Conservation (phyloP, 1,139 yeast genomes). For the Taphrina wiesneri region DNA sequence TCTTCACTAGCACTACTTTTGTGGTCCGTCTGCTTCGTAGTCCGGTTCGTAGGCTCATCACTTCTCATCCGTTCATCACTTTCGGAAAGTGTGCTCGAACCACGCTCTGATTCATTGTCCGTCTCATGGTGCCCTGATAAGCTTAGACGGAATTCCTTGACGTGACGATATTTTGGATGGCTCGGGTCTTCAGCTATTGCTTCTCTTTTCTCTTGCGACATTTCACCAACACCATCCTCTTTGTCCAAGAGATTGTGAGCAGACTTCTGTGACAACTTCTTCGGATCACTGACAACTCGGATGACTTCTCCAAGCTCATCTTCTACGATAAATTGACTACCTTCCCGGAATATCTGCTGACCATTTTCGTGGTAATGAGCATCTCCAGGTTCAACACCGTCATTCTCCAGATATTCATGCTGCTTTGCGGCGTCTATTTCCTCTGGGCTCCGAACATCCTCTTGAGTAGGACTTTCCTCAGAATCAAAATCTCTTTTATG, state of each 20-base stretch:
- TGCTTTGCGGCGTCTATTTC: constrained; percentile 13
- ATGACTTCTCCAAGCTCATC: constrained; percentile 89
- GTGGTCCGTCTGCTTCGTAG: not conserved
- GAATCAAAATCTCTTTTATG: not conserved
- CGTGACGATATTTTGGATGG: constrained; percentile 14
- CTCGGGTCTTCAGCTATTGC: constrained; percentile 38
- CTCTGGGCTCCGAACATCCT: constrained; percentile 7
- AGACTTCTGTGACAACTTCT: constrained; percentile 39
- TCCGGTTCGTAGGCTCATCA: not conserved
- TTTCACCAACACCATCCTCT: constrained; percentile 3
- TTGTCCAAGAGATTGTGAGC: constrained; percentile 25
- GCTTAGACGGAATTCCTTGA: constrained; percentile 1
- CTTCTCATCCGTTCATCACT: not conserved
- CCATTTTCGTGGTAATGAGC: constrained; percentile 33
- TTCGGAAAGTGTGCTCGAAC: not conserved
- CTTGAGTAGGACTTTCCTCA: not conserved
- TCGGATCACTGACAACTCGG: constrained; percentile 60
- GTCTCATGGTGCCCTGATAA: not conserved
- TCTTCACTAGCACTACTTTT: constrained; percentile 36
- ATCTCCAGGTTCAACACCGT: constrained; percentile 26
- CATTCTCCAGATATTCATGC: not conserved
- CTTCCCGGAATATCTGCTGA: constrained; percentile 69
- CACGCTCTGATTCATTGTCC: not conserved
- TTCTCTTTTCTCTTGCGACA: constrained; percentile 37
- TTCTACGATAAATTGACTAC: constrained; percentile 78